phyloP scores from a whole-genome alignment of 257 asterid species.

The Ehretia macrophylla region DNA sequence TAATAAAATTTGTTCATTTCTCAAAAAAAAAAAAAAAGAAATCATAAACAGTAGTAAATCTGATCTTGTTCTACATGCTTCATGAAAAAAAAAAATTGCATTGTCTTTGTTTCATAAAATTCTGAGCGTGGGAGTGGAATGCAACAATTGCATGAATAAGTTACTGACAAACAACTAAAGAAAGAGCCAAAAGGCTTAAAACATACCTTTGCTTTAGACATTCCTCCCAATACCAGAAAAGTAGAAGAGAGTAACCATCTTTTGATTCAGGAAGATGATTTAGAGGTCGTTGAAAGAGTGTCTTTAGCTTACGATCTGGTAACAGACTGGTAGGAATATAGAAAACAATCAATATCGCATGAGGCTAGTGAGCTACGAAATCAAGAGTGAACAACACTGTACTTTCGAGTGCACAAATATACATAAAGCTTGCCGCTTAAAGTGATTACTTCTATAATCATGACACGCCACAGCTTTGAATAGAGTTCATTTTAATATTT shows the following conservation, averaged over 20 bases:
- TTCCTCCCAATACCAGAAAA: constrained; percentile 96
- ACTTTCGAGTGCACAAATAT: background rate
- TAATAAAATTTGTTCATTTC: too few species aligned
- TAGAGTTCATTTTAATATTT: background rate
- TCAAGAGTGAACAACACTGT: background rate
- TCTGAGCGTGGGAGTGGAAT: too few species aligned
- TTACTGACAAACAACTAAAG: too few species aligned
- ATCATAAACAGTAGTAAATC: too few species aligned
- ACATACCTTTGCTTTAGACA: constrained; percentile 85
- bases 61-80: too few species aligned
- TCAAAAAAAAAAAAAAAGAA: too few species aligned
- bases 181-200: constrained; percentile 4
- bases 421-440: background rate
- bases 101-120: background rate
- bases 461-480: background rate
- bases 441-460: background rate
- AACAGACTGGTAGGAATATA: constrained; percentile 46
- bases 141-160: too few species aligned
- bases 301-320: constrained; percentile 83
- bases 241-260: constrained; percentile 73
- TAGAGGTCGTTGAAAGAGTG: constrained; percentile 53
- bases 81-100: too few species aligned
- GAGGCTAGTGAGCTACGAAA: background rate
- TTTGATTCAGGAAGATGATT: constrained; percentile 59
- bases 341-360: background rate